Percentiles rank a stretch among this genome's conserved stretches.
Conservation (phyloP, 768 basidiomycete species). For the Coprinopsis marcescibilis region DNA sequence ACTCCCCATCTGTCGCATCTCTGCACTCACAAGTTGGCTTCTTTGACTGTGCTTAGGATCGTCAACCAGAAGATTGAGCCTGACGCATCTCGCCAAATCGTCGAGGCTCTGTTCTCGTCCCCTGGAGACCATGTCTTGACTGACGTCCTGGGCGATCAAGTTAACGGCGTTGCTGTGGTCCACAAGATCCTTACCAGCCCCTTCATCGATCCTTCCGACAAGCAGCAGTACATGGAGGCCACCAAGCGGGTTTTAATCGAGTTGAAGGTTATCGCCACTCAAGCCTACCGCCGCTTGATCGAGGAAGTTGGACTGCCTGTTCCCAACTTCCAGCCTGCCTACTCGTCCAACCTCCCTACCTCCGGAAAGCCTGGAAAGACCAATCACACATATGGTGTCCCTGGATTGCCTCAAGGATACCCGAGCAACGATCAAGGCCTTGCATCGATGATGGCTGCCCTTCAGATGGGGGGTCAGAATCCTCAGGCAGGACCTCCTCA, state of each 20-base stretch:
- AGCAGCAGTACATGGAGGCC: conserved; percentile 69
- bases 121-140: conserved; percentile 86
- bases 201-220: conserved; percentile 70
- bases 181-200: conserved; percentile 89
- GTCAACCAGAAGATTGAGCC: conserved; percentile 96
- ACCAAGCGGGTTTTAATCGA: conserved; percentile 88
- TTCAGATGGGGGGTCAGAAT: conserved; percentile 88
- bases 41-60: conserved; percentile 89
- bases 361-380: conserved; percentile 55
- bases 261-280: conserved; percentile 89
- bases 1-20: conserved; percentile 94
- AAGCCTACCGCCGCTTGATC: conserved; percentile 88
- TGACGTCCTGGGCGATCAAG: conserved; percentile 93
- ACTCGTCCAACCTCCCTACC: conserved; percentile 56
- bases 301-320: conserved; percentile 93
- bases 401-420: conserved; percentile 74
- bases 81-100: conserved; percentile 78
- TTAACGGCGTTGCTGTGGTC: conserved; percentile 89
- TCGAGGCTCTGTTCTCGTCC: conserved; percentile 88
- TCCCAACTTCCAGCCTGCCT: conserved; percentile 80
- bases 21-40: conserved; percentile 97
- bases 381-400: conserved; percentile 58
- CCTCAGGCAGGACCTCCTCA: conserved; percentile 65
- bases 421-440: conserved; percentile 79
- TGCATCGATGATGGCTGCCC: conserved; percentile 88